Evolutionary conservation across 352 stramenopile species (phyloP), one percentile per base, ranked within the genome.

Genomic region (Globisporangium echinulatum): DNA sequence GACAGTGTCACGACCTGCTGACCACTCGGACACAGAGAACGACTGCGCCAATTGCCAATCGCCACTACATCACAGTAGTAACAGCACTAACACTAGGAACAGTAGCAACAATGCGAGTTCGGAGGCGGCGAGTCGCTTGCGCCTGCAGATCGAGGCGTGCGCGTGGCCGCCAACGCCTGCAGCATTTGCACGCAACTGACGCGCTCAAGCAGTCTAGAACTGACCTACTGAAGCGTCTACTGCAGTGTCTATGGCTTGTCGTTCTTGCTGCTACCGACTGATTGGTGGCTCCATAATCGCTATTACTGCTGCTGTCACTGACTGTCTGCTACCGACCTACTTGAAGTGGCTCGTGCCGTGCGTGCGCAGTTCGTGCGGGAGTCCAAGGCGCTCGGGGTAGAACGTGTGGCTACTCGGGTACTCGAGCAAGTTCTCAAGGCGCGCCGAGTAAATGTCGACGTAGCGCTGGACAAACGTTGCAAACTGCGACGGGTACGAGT

Each of bases 361-460:
- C 14, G 46, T 36, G 19, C 42, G 58, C 4, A 79, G 64, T 54
- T 90, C 79, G 56, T 90, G 79, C 0, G 81, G 78, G 62, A 90
- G 67, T 3, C 66, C 74, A 15, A 85, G 72, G 11, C 80, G 83
- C 57, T 86, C 73, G 1, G 87, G 87, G 59, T 94, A 95, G 61
- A 96, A 96, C 7, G 84, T 88, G 65, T 95, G 85, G 54, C 72
- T 87, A 8, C 77, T 79, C n/a, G 78, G 77, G 56, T 94, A 94
- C 54, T 90, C 72, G 44, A 92, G 59, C 47, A 96, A 56, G 63
- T 95, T 93, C 58, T 90, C 82, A 47, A 94, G 71, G 1, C 84
- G 74, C n/a, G 77, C 83, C 40, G 82, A 92, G 75, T 96, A 96
- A 38, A 96, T 81, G 63, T 96, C 87, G 9, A 93, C 85, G 62